A percentile compares a stretch with the other conserved stretches of the same genome.
Conservation (phyloP, 108 stramenopile genomes). For the Pinguiococcus pyrenoidosus region DNA sequence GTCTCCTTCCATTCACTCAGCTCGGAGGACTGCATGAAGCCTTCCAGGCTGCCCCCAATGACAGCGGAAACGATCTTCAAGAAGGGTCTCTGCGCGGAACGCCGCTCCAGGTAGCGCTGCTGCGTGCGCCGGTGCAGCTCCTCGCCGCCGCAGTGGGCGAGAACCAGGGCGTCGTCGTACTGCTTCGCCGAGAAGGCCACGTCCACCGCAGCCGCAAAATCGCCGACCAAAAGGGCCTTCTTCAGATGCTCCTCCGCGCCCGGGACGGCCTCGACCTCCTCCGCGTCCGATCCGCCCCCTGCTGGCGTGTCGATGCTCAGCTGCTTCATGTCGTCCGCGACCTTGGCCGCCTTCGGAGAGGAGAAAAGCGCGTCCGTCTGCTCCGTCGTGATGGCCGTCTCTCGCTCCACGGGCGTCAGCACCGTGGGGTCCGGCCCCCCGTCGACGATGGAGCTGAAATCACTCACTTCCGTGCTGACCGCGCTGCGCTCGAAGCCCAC, state of each 20-base stretch:
- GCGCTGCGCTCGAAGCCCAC: too few species aligned
- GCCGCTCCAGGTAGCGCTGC: constrained; percentile 62
- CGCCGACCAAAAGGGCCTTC: constrained; percentile 76
- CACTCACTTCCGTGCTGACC: too few species aligned
- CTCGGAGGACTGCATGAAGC: constrained; percentile 54
- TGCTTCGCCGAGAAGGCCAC: background rate
- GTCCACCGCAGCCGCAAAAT: constrained; percentile 79
- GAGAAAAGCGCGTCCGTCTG: too few species aligned
- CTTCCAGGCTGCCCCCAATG: constrained; percentile 51
- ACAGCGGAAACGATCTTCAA: constrained; percentile 69
- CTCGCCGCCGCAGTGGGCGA: constrained; percentile 56
- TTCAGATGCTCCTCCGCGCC: constrained; percentile 59
- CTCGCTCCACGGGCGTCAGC: background rate
- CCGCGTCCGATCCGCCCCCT: background rate
- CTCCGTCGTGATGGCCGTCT: too few species aligned
- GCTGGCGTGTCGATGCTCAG: background rate
- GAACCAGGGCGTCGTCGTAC: background rate
- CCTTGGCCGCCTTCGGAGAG: too few species aligned
- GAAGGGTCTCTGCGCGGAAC: constrained; percentile 54
- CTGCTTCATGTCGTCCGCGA: background rate
- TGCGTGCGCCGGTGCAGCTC: constrained; percentile 82
- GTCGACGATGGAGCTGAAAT: background rate
- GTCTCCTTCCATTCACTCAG: constrained; percentile 78
- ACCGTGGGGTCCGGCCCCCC: background rate
- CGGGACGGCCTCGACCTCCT: constrained; percentile 15